Evolutionary conservation across 2,329 filamentous ascomycete species (phyloP).

Genomic region (Ustulina deusta): DNA sequence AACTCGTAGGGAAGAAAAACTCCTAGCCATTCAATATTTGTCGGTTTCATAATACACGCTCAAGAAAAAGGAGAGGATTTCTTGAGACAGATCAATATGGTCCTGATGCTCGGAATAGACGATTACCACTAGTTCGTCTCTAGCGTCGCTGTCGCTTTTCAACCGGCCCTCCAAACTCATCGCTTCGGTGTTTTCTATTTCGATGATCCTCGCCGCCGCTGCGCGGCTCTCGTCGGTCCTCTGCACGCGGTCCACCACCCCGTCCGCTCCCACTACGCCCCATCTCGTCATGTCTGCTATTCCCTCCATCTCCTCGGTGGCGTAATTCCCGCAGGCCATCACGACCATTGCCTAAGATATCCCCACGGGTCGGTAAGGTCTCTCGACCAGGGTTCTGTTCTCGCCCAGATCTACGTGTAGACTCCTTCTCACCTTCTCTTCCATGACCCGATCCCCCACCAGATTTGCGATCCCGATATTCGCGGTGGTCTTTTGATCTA

Average conservation of each 20-base stretch:
- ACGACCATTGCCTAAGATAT: constrained; percentile 45
- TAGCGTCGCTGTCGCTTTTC: constrained; percentile 67
- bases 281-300: constrained; percentile 51
- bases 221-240: constrained; percentile 52
- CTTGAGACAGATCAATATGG: constrained; percentile 24
- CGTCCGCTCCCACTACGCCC: constrained; percentile 50
- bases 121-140: constrained; percentile 12
- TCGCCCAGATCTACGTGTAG: constrained; percentile 47
- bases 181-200: constrained; percentile 60
- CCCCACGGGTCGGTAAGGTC: constrained; percentile 40
- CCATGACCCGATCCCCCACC: constrained; percentile 44
- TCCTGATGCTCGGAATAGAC: constrained; percentile 2
- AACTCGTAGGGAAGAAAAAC: constrained; percentile 22
- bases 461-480: constrained; percentile 49
- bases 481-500: constrained; percentile 52
- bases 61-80: constrained; percentile 21
- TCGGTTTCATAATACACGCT: constrained; percentile 36
- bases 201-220: constrained; percentile 54
- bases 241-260: constrained; percentile 53
- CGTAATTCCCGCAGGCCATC: constrained; percentile 49
- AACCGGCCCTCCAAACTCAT: constrained; percentile 56
- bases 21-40: constrained; percentile 26
- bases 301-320: constrained; percentile 48
- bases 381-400: constrained; percentile 45
- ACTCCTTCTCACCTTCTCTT: constrained; percentile 50